Evolutionary conservation across 768 basidiomycete species (phyloP).

Genomic region (Pisolithus sp.): DNA sequence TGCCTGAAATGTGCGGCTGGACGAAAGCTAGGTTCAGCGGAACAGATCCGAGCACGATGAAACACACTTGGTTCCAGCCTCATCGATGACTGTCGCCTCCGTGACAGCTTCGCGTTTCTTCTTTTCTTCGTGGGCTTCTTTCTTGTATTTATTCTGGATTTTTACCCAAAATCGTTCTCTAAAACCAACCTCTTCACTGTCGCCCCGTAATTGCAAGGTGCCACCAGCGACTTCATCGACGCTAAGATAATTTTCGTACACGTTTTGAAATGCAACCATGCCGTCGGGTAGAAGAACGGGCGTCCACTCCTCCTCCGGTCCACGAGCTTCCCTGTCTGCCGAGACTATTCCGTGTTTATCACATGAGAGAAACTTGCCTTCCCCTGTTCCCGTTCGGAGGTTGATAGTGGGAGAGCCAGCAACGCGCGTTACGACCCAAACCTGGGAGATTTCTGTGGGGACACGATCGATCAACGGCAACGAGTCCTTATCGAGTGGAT

Average conservation of each 20-base stretch:
- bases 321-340: conserved; percentile 82
- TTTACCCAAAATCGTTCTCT: conserved; percentile 84
- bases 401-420: conserved; percentile 83
- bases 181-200: conserved; percentile 82
- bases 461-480: conserved; percentile 53
- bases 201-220: conserved; percentile 67
- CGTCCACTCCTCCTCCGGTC: conserved; percentile 92
- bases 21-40: conserved; percentile 1
- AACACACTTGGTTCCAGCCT: conserved; percentile 67
- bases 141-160: conserved; percentile 84
- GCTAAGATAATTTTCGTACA: conserved; percentile 82
- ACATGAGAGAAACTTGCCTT: conserved; percentile 86
- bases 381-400: conserved; percentile 78
- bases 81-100: conserved; percentile 55
- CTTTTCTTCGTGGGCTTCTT: conserved; percentile 73
- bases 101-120: conserved; percentile 57
- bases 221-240: conserved; percentile 88
- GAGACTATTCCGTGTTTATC: conserved; percentile 81
- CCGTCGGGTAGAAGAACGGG: conserved; percentile 76
- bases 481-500: conserved; percentile 57
- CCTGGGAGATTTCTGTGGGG: conserved; percentile 80
- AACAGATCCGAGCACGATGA: conserved; percentile 2
- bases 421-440: conserved; percentile 86
- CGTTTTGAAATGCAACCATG: conserved; percentile 82
- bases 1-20: conserved; percentile 67